A percentile compares a stretch with the other conserved stretches of the same genome.
phyloP scores from a whole-genome alignment of 495 filamentous ascomycete species.

The Penicillium canariense region DNA sequence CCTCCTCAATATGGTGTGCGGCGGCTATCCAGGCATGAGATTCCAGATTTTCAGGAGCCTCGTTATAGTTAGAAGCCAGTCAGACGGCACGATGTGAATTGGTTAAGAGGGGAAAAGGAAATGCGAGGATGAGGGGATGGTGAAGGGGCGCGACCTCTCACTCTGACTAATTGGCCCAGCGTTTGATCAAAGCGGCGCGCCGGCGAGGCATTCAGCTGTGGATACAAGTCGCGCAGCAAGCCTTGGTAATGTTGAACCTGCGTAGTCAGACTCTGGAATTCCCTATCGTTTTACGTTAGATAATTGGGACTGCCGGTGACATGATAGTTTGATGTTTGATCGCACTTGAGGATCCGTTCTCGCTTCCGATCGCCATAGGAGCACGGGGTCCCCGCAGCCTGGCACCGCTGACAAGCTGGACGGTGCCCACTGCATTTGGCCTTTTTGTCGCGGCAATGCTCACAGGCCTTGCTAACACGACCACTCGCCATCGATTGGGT shows the following conservation, averaged over 20 bases:
- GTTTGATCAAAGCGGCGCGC: not conserved
- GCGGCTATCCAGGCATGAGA: slow-evolving; percentile 7
- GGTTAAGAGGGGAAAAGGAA: not conserved
- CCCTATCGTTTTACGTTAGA: not conserved
- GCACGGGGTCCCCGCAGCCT: slow-evolving; percentile 48
- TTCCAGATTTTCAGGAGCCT: not conserved
- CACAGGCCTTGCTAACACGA: slow-evolving; percentile 58
- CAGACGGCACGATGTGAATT: not conserved
- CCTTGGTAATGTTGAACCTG: not conserved
- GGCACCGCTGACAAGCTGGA: slow-evolving; percentile 57
- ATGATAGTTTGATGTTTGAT: slow-evolving; percentile 26
- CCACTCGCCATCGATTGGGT: slow-evolving; percentile 30
- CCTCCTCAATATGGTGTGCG: slow-evolving; percentile 51
- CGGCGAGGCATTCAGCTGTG: not conserved
- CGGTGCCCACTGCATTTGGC: slow-evolving; percentile 60
- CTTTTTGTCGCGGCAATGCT: slow-evolving; percentile 69
- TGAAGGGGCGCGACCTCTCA: slow-evolving; percentile 8
- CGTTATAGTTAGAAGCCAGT: not conserved
- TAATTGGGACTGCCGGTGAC: not conserved
- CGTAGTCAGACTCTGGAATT: not conserved
- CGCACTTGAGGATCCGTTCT: slow-evolving; percentile 55
- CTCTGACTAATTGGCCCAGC: slow-evolving; percentile 18
- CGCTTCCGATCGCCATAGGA: slow-evolving; percentile 57
- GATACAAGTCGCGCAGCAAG: not conserved
- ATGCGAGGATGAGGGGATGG: not conserved